Conservation (phyloP, 1,284 basidiomycete genomes). For the Lignosus rhinocerotis region DNA sequence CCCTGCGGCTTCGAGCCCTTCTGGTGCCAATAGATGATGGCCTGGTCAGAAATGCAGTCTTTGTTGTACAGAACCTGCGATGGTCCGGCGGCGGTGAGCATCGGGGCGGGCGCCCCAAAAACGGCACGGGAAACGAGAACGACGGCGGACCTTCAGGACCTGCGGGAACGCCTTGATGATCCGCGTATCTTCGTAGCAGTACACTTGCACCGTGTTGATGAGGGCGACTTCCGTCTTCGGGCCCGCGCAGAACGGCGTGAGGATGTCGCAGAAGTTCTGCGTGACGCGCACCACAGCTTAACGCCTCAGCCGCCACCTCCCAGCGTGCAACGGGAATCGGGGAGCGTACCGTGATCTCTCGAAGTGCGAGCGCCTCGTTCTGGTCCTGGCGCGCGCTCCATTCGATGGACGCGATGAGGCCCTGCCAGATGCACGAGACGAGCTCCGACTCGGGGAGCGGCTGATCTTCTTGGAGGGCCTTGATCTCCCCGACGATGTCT, state of each 20-base stretch:
- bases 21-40: conserved; percentile 96
- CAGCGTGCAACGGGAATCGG: neutral
- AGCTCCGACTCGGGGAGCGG: conserved; percentile 83
- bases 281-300: neutral
- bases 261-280: conserved; percentile 80
- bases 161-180: conserved; percentile 93
- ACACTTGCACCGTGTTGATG: conserved; percentile 92
- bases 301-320: conserved; percentile 2
- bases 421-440: conserved; percentile 88
- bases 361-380: conserved; percentile 81
- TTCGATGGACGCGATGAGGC: conserved; percentile 84
- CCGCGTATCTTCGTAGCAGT: conserved; percentile 93
- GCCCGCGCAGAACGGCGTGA: conserved; percentile 86
- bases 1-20: conserved; percentile 96
- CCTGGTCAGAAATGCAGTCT: conserved; percentile 92
- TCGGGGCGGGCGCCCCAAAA: too few species aligned
- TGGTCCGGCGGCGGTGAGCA: neutral
- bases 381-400: conserved; percentile 89
- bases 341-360: conserved; percentile 74
- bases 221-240: conserved; percentile 90
- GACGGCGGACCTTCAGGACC: conserved; percentile 74
- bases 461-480: conserved; percentile 63
- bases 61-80: conserved; percentile 87
- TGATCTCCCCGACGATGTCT: conserved; percentile 73
- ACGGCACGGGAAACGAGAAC: neutral